Base-by-base conservation (phyloP, 805 yeast genomes). In the Candida orba region DNA sequence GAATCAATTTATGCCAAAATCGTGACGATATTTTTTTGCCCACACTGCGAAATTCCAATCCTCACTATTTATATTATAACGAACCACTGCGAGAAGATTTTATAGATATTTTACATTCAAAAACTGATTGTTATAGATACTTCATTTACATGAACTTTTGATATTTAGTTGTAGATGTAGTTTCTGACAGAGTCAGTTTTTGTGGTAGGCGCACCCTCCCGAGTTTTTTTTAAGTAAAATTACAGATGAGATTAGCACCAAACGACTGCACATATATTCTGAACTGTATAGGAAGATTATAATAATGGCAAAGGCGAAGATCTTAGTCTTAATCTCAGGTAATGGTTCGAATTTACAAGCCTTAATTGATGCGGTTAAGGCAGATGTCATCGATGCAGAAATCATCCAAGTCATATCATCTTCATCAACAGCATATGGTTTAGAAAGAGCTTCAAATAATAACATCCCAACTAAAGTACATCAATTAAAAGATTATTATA, bases 311-410 rank as follows among this genome's bases (percentile, higher is more conserved):
- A 48, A 46, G 23, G 56, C 60, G 29, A 68, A 65, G 49, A 64
- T 71, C 29, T 54, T 64, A 3, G 97, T 93, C 0, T 75, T 93
- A 33, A 93, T 93, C 20, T 90, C 98, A 0, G 99, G 99, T 0
- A 82, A 84, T 25, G 99, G 99, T 2, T 80, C 97, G n/a, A 93
- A 93, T 58, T 69, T 93, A 34, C 99, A 93, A 62, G 98, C 99
- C 0, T 69, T 93, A 34, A 88, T 93, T 30, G 96, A 93, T 62
- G 85, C 91, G 1, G 62, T 70, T 33, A 51, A 54, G 4, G 63
- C 57, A 14, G 69, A 66, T 23, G 52, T 43, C 45, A 66, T 69
- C 36, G 68, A 73, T 10, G 82, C 78, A 1, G 66, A 69, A 29
- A 85, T 93, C 41, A 72, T 77, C 25, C 78, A 79, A 55, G 98